These are phyloP conservation scores for Cordyceps javanica DNA, from an alignment of 2,329 filamentous ascomycete species.

Conservation along the genomic window DNA sequence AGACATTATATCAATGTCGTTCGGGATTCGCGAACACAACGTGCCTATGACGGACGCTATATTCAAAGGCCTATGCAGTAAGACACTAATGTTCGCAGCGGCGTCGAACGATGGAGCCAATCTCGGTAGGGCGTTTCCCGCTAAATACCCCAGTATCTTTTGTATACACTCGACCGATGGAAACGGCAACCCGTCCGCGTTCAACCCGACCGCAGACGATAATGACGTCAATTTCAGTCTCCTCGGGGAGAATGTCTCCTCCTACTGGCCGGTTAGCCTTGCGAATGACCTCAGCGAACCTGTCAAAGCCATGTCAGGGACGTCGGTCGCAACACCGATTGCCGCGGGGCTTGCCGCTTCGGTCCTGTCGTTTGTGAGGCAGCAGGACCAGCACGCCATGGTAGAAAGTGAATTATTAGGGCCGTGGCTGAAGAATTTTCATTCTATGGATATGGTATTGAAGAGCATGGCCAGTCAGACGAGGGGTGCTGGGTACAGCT, in stretches of 20 bases:
- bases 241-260: neutral
- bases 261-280: neutral
- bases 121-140: neutral
- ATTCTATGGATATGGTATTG: neutral
- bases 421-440: neutral
- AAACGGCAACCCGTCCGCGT: constrained; percentile 1
- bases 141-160: neutral
- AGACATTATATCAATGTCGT: constrained; percentile 4
- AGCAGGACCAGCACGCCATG: neutral
- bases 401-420: neutral
- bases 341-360: neutral
- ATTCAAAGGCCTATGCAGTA: neutral
- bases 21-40: constrained; percentile 1
- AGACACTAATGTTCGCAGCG: neutral
- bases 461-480: neutral
- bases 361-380: neutral
- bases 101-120: constrained; percentile 2
- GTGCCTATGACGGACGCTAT: neutral
- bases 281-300: neutral
- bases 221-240: constrained; percentile 3
- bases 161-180: constrained; percentile 7
- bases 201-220: constrained; percentile 1
- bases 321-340: constrained; percentile 1
- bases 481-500: neutral
- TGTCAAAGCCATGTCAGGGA: neutral